Percentiles rank a stretch among this genome's conserved stretches.
Conservation (phyloP, 257 asterid species). For the Gardenia jasminoides region DNA sequence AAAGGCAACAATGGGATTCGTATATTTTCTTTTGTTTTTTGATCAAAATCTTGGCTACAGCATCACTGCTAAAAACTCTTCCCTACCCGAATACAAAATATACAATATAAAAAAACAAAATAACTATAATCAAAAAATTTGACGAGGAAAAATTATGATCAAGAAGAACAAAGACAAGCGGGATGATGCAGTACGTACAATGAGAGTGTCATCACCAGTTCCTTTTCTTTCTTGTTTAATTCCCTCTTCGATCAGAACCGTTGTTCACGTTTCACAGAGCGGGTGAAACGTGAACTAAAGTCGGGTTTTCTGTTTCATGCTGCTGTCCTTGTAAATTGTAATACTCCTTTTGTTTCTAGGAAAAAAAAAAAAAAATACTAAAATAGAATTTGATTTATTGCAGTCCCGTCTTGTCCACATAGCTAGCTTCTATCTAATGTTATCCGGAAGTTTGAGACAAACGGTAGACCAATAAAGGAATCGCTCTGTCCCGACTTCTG, state of each 20-base stretch:
- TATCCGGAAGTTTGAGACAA: neutral
- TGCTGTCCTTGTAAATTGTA: no score
- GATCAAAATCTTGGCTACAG: neutral
- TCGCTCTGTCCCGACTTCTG: no score
- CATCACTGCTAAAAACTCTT: neutral
- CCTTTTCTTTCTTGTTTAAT: no score
- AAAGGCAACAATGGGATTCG: neutral
- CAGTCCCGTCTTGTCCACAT: conserved; percentile 23
- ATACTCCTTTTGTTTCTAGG: neutral
- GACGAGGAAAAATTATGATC: neutral
- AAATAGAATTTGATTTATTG: neutral
- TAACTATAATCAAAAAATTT: neutral
- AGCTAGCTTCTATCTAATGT: neutral
- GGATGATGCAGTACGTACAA: neutral
- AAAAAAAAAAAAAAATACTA: no score
- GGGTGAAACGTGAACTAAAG: no score
- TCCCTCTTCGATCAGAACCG: neutral
- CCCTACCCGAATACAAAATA: neutral
- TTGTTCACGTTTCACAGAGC: no score
- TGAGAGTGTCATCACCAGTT: neutral
- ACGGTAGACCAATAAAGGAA: no score
- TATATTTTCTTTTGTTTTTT: no score
- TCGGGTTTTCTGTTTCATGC: neutral
- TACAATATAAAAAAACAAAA: neutral
- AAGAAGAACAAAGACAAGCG: neutral